phyloP scores from a whole-genome alignment of 2,329 filamentous ascomycete genomes.

The Scedosporium apiospermum region DNA sequence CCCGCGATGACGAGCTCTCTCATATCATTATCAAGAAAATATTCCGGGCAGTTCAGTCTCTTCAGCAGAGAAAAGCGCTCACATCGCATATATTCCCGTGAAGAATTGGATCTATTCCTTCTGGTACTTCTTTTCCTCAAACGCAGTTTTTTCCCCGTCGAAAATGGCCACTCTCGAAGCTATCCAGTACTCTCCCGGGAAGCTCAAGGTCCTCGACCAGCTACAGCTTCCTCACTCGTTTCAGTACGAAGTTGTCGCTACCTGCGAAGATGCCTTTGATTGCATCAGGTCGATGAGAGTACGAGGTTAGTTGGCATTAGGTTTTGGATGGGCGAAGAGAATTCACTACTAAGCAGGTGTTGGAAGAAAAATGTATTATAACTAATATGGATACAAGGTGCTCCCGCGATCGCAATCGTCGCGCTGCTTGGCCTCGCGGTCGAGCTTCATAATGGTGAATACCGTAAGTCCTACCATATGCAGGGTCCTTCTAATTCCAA shows the following conservation, averaged over 20 bases:
- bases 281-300: constrained; percentile 74
- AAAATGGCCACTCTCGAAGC: constrained; percentile 58
- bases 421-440: constrained; percentile 81
- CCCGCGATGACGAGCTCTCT: not conserved
- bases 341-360: not conserved
- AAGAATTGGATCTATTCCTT: not conserved
- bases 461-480: constrained; percentile 22
- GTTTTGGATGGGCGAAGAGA: not conserved
- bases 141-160: not conserved
- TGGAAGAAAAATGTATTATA: not conserved
- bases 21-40: no score
- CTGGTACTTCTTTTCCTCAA: not conserved
- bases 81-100: no score
- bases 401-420: constrained; percentile 96
- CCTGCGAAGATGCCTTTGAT: constrained; percentile 67
- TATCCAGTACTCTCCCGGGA: constrained; percentile 65
- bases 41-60: no score
- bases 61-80: no score
- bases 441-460: constrained; percentile 56
- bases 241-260: constrained; percentile 64
- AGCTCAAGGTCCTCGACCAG: constrained; percentile 71
- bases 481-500: not conserved
- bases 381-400: constrained; percentile 24
- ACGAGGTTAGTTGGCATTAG: constrained; percentile 36
- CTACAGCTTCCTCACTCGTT: constrained; percentile 73